Base-by-base conservation (phyloP, 208 protist species). In the Balamuthia mandrillaris region DNA sequence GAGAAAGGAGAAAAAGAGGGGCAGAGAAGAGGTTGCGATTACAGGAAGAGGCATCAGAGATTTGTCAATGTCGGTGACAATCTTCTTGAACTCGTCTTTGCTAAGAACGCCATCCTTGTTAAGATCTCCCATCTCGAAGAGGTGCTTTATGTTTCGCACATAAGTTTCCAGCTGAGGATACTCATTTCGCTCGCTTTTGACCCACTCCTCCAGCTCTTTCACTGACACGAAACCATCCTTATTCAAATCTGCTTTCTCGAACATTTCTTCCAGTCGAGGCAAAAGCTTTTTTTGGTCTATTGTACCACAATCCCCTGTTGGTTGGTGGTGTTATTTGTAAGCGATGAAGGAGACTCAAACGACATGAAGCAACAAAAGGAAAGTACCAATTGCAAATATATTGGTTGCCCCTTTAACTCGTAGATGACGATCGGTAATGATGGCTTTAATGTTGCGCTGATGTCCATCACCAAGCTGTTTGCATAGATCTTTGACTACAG, bases 151-250 rank as follows among this genome's bases (percentile, higher is more conserved):
- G 47, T 78, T 78, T 49, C 58, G 52, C 47, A 42, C 70, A 31
- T 78, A 78, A 29, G 58, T 9, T 37, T 78, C 70, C 21, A 78
- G 33, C 70, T 78, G 70, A 10, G 70, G 70, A 35, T 78, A 78
- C 47, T 31, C 58, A 29, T 78, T 78, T 49, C 58, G 52, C 47
- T 78, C 52, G 47, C 58, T 78, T n/a, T 54, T 31, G 27, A 78
- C 31, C 27, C 52, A 29, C 41, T 29, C 21, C 14, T 27, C 18
- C 31, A 78, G 58, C 47, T 78, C 70, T 18, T 78, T 35, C 47
- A 78, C 42, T 33, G 52, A 49, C 10, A 78, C 31, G 47, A 60
- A 31, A 31, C 58, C 58, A 31, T 78, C 70, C 70, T 78, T 27
- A 35, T 78, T 78, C 70, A 78, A 41, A 18, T 78, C 70, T 27